Evolutionary conservation across 805 yeast genomes (phyloP), one percentile per base, ranked within the genome.

Genomic region (Torulaspora maleeae): DNA sequence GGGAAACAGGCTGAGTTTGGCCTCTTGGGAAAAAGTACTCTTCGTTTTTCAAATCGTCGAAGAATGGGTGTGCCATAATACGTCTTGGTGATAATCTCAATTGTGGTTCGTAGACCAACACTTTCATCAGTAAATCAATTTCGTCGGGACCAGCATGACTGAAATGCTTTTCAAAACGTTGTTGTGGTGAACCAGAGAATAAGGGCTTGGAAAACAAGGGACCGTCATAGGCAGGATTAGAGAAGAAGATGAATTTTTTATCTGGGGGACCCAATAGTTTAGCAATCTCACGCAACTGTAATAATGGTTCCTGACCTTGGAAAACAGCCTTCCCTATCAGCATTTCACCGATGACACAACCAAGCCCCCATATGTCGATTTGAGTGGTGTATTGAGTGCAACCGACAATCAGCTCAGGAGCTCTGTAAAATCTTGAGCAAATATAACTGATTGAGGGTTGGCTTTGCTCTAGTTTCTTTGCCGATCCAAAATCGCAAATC

Each of bases 331-430:
- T 82, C 12, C 97, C 97, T 51, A 89, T 76, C 45, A 84, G 75
- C 86, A 93, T 82, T 68, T 93, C 99, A 11, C 97, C 96, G 49
- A 93, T 70, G 28, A 93, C 96, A 71, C 99, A 91, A 1, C 98
- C 99, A 48, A 91, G 72, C 13, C 97, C 96, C 99, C 99, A 93
- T 58, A 90, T 84, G 66, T 93, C 99, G 48, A 93, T 91, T 60
- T 89, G 86, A 2, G 95, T 83, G 3, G 95, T 80, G 65, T 93
- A 93, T 30, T 82, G 76, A 48, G 90, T 79, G 56, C 89, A 84
- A 1, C 99, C 99, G 44, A 93, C 81, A 60, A 93, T 86, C 49
- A 93, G 76, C 66, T 93, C 99, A 0, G 99, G 99, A 1, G 98
- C 95, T 53, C 64, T 60, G 68, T 90, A 90, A 66, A 89, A 93